Base-by-base conservation (phyloP, 129 eudicot genomes). In the Apium graveolens region DNA sequence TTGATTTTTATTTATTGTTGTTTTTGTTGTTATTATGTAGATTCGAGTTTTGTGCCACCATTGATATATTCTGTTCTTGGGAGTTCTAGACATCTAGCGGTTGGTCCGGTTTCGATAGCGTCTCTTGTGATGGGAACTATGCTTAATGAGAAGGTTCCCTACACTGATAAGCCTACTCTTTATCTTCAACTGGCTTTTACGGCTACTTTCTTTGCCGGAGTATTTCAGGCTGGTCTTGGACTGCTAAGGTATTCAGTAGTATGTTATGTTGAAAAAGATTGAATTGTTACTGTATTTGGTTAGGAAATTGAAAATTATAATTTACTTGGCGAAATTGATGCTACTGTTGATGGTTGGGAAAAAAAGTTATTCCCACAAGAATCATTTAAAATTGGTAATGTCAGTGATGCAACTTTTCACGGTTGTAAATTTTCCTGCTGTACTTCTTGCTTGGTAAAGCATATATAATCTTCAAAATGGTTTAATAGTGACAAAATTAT, bases 101-200 rank as follows among this genome's bases (percentile, higher is more conserved):
- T 96, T 12, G 99, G 99, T 27, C 99, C 99, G 0, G 99, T 96
- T 27, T 96, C 99, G 7, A 96, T 96, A 74, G 99, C 99, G 6
- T 96, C 99, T 37, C 87, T 96, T 20, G 97, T 96, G 24, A 96
- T 96, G 99, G 99, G 99, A 31, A 92, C 99, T 39, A 96, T 96
- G 99, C 91, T 96, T 55, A 87, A 77, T 38, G 97, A 96, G 75
- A 84, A 81, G 2, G 93, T 96, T 82, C 81, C 99, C 35, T 83
- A 79, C 77, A 75, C 81, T 9, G 86, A 89, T 7, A 74, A 96
- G 21, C 93, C 91, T 1, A 48, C 24, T 72, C 97, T 96, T 70
- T 96, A 92, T 83, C 95, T 96, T 60, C 87, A 89, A 78, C 78
- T 96, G 77, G 99, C 97, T 65, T 90, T 96, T 75, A 96, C 99